Percentiles rank a stretch among this genome's conserved stretches.
These are phyloP conservation scores for Rubus idaeus DNA, from an alignment of 306 rosid genomes.

Conservation along the genomic window DNA sequence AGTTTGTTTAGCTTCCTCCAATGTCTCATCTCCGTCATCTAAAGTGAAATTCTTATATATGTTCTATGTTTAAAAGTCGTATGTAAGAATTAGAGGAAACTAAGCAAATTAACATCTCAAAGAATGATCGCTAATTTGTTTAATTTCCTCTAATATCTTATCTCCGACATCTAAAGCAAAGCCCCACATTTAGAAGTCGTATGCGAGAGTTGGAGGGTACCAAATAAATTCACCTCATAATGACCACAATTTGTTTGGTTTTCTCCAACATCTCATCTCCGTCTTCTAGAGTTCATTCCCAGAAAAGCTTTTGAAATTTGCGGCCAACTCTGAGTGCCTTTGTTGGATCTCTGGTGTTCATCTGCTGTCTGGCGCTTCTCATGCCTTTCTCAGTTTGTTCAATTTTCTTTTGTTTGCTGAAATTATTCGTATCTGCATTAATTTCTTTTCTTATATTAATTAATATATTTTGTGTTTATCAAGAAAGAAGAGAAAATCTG, in stretches of 20 bases:
- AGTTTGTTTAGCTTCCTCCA: background rate
- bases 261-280: constrained; percentile 22
- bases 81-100: constrained; percentile 3
- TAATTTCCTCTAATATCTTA: constrained; percentile 17
- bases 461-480: background rate
- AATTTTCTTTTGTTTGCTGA: background rate
- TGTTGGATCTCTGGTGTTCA: background rate
- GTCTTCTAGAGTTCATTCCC: background rate
- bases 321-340: background rate
- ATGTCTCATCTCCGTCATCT: background rate
- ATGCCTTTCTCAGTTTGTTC: background rate
- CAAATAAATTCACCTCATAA: background rate
- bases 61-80: background rate
- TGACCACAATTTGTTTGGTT: background rate
- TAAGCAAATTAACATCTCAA: background rate
- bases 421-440: background rate
- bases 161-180: background rate
- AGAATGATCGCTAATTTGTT: background rate
- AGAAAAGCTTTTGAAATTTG: background rate
- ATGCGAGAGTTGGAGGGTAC: constrained; percentile 1
- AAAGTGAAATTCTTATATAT: background rate
- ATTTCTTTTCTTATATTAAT: background rate
- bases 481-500: background rate
- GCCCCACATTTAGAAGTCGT: background rate
- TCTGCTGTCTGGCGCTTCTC: background rate